A percentile compares a stretch with the other conserved stretches of the same genome.
Conservation (phyloP, 192 early-diverging fungal species). For the Coemansia nantahalensis region DNA sequence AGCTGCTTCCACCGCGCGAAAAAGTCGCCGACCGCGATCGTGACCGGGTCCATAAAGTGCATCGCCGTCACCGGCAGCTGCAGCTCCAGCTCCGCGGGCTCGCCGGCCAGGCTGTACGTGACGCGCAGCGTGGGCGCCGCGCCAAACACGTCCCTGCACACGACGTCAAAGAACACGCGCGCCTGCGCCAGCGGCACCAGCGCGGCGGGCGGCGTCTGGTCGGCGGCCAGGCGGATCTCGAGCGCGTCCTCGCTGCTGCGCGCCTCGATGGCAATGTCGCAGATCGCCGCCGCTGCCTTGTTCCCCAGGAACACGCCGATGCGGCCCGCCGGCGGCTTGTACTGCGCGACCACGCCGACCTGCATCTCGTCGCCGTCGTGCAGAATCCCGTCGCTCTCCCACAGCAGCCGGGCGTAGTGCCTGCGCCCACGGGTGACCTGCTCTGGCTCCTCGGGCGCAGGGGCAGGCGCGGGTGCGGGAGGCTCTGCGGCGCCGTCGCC, state of each 20-base stretch:
- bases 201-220: slow-evolving; percentile 63
- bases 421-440: slow-evolving; percentile 31
- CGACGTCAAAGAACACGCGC: slow-evolving; percentile 69
- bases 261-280: slow-evolving; percentile 55
- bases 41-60: slow-evolving; percentile 87
- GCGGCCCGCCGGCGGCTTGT: slow-evolving; percentile 84
- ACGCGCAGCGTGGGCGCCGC: slow-evolving; percentile 67
- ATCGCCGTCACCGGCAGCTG: slow-evolving; percentile 75
- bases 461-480: too few species aligned
- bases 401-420: slow-evolving; percentile 63
- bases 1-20: slow-evolving; percentile 95
- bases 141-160: slow-evolving; percentile 62
- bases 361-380: slow-evolving; percentile 89
- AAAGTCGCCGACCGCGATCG: slow-evolving; percentile 72
- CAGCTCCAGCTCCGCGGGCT: slow-evolving; percentile 58
- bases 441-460: slow-evolving; percentile 26
- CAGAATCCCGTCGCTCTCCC: slow-evolving; percentile 79
- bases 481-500: background rate
- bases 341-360: slow-evolving; percentile 91
- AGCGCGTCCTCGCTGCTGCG: slow-evolving; percentile 17
- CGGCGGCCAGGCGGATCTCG: slow-evolving; percentile 55
- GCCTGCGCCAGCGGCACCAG: slow-evolving; percentile 64
- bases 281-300: slow-evolving; percentile 71
- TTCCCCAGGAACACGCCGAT: slow-evolving; percentile 92
- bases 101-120: slow-evolving; percentile 60